These are phyloP conservation scores for Danielia reshetovae DNA, from an alignment of 805 yeast species.

Conservation along the genomic window DNA sequence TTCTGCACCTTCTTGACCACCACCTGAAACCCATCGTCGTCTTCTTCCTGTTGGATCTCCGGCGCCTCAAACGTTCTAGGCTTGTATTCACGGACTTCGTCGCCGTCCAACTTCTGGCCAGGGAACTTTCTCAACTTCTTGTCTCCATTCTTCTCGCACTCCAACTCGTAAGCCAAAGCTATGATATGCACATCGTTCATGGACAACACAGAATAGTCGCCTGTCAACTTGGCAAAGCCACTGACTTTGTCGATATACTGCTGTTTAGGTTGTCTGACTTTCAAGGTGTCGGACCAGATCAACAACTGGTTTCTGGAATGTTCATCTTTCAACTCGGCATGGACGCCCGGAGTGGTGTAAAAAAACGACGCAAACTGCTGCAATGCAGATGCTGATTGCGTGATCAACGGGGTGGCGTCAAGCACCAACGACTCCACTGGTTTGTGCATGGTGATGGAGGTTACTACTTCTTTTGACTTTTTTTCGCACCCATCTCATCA, in stretches of 20 bases:
- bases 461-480: neutral
- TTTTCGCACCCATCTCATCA: slow-evolving; percentile 14
- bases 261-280: slow-evolving; percentile 72
- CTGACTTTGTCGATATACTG: slow-evolving; percentile 61
- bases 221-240: slow-evolving; percentile 80
- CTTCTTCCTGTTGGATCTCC: slow-evolving; percentile 7
- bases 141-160: slow-evolving; percentile 68
- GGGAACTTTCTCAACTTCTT: slow-evolving; percentile 70
- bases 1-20: slow-evolving; percentile 12
- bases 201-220: slow-evolving; percentile 86
- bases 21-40: slow-evolving; percentile 22
- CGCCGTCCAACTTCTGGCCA: slow-evolving; percentile 48
- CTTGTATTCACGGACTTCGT: slow-evolving; percentile 5
- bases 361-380: slow-evolving; percentile 67
- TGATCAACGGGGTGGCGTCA: slow-evolving; percentile 94
- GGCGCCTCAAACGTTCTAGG: slow-evolving; percentile 9
- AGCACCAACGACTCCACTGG: slow-evolving; percentile 26
- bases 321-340: slow-evolving; percentile 81
- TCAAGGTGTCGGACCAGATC: slow-evolving; percentile 73
- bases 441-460: slow-evolving; percentile 3
- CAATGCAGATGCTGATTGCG: slow-evolving; percentile 73
- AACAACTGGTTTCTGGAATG: slow-evolving; percentile 72
- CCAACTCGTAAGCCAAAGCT: slow-evolving; percentile 88
- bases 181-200: slow-evolving; percentile 88
- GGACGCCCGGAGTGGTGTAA: slow-evolving; percentile 90